Conservation (phyloP, 2,329 filamentous ascomycete genomes). For the Fusarium sp. region DNA sequence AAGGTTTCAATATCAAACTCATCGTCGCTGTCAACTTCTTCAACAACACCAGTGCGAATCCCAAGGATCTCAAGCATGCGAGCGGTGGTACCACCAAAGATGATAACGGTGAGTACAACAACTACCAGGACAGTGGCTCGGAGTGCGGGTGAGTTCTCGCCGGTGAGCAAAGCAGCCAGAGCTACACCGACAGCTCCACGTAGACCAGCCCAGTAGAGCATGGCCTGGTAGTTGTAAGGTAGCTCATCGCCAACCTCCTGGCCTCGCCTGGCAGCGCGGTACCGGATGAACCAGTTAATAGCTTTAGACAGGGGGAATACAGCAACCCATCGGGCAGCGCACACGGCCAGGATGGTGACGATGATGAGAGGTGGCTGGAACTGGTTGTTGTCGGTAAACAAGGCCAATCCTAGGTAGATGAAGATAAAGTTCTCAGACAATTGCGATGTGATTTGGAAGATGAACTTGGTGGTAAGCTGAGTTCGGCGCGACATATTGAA, state of each 20-base stretch:
- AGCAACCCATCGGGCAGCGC: slow-evolving; percentile 89
- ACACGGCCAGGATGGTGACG: slow-evolving; percentile 91
- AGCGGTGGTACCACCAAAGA: slow-evolving; percentile 96
- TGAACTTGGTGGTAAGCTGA: slow-evolving; percentile 96
- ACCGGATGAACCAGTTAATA: slow-evolving; percentile 94
- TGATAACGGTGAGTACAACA: slow-evolving; percentile 97
- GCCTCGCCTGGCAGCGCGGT: slow-evolving; percentile 82
- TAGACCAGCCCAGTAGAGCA: slow-evolving; percentile 99
- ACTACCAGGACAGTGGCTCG: slow-evolving; percentile 97
- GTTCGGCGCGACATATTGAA: slow-evolving; percentile 99
- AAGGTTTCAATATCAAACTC: slow-evolving; percentile 95
- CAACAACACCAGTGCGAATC: slow-evolving; percentile 96
- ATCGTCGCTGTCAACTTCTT: slow-evolving; percentile 97
- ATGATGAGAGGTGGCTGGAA: slow-evolving; percentile 98
- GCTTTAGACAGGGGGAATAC: slow-evolving; percentile 91
- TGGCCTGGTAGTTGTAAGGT: slow-evolving; percentile 96
- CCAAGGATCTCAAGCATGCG: slow-evolving; percentile 97
- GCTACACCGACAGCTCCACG: slow-evolving; percentile 96
- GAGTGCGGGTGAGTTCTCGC: slow-evolving; percentile 83
- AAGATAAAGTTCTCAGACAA: slow-evolving; percentile 99
- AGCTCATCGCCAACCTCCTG: slow-evolving; percentile 84
- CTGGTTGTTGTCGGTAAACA: slow-evolving; percentile 90
- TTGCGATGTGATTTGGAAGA: slow-evolving; percentile 95
- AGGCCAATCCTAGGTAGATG: slow-evolving; percentile 94
- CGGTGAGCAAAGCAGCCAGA: slow-evolving; percentile 87